phyloP scores from a whole-genome alignment of 305 asterid species.

The Vinca major region DNA sequence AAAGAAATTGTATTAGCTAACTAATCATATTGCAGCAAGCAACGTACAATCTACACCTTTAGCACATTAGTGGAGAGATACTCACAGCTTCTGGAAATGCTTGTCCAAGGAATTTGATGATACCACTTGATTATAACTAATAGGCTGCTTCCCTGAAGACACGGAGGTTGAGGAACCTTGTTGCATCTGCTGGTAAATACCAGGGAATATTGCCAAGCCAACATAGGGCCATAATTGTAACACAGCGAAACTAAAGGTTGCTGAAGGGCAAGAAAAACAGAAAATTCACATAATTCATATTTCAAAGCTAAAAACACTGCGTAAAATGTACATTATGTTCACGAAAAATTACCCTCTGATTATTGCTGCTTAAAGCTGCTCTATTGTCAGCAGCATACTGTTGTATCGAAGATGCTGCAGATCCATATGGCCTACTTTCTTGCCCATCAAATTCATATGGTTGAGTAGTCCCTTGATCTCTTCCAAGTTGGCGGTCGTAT shows the following conservation, averaged over 20 bases:
- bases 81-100: constrained; percentile 82
- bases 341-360: constrained; percentile 40
- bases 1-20: background rate
- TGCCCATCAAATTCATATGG: constrained; percentile 30
- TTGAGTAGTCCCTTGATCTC: constrained; percentile 29
- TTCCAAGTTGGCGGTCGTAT: constrained; percentile 37
- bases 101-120: constrained; percentile 42
- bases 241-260: background rate
- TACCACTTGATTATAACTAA: constrained; percentile 33
- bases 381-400: constrained; percentile 23
- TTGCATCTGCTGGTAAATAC: constrained; percentile 25
- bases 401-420: constrained; percentile 21
- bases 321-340: constrained; percentile 7
- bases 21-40: background rate
- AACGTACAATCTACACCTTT: background rate
- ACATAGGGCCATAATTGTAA: background rate
- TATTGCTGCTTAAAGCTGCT: constrained; percentile 31
- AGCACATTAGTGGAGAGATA: constrained; percentile 16
- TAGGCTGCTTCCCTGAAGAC: constrained; percentile 45
- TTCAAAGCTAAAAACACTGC: constrained; percentile 1
- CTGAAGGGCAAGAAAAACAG: background rate
- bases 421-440: constrained; percentile 25
- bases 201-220: background rate
- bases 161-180: constrained; percentile 31
- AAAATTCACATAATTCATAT: background rate